Evolutionary conservation across 805 yeast genomes (phyloP).

Genomic region (Priceomyces carsonii): DNA sequence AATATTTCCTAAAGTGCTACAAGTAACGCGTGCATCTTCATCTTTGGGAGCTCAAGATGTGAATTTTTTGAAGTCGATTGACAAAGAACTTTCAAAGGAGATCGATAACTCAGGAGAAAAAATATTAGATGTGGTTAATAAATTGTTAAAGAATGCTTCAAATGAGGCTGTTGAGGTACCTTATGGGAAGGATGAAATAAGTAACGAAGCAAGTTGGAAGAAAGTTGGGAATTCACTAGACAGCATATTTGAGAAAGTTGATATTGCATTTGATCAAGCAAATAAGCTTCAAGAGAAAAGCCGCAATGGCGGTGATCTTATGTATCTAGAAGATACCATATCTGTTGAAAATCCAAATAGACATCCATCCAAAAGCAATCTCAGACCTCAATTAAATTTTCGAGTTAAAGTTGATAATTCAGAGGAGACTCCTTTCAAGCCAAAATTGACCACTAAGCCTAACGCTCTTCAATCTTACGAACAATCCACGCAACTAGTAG

Average conservation of each 20-base stretch:
- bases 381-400: conserved; percentile 74
- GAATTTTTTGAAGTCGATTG: conserved; percentile 69
- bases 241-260: conserved; percentile 71
- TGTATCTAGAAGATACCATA: conserved; percentile 52
- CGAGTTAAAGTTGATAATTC: conserved; percentile 62
- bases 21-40: conserved; percentile 63
- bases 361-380: conserved; percentile 28
- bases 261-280: conserved; percentile 58
- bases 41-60: conserved; percentile 79
- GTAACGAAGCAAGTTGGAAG: conserved; percentile 55
- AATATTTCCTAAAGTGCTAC: conserved; percentile 49
- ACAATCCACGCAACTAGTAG: conserved; percentile 39
- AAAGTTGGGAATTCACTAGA: conserved; percentile 65
- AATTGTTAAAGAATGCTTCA: conserved; percentile 20
- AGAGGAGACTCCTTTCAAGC: conserved; percentile 72
- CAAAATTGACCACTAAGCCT: conserved; percentile 72
- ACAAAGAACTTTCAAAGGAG: conserved; percentile 41
- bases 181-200: conserved; percentile 45
- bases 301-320: conserved; percentile 24
- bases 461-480: conserved; percentile 58
- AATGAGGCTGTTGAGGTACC: conserved; percentile 29
- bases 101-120: conserved; percentile 43
- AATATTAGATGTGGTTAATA: conserved; percentile 34
- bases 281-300: conserved; percentile 18
- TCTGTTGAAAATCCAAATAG: conserved; percentile 7